Evolutionary conservation across 2,329 filamentous ascomycete genomes (phyloP).

Genomic region (Ceratocystiopsis sp.): DNA sequence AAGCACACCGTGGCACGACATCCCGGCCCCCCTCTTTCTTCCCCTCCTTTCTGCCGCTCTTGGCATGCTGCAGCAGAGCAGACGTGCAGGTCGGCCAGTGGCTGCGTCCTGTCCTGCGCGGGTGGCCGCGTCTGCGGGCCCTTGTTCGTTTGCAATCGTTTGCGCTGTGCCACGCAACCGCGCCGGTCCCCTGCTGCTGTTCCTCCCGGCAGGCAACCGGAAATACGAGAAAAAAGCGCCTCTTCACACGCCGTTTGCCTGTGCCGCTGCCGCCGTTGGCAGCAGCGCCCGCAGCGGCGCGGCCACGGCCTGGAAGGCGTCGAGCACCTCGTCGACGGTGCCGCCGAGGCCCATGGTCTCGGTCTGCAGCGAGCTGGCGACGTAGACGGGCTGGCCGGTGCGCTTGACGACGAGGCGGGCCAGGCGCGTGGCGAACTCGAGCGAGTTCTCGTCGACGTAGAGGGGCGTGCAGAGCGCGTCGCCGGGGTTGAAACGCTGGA

Average conservation of each 20-base stretch:
- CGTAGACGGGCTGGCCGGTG: slow-evolving; percentile 62
- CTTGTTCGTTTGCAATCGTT: no score
- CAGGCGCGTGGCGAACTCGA: slow-evolving; percentile 76
- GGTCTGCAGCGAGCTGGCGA: slow-evolving; percentile 75
- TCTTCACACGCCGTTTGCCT: neutral
- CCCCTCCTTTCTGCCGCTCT: no score
- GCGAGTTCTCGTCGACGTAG: slow-evolving; percentile 54
- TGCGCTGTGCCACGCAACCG: no score
- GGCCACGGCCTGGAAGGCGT: slow-evolving; percentile 60
- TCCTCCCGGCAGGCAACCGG: no score
- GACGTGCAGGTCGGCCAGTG: no score
- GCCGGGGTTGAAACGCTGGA: slow-evolving; percentile 31
- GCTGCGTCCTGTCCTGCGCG: no score
- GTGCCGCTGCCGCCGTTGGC: slow-evolving; percentile 14
- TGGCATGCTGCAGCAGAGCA: no score
- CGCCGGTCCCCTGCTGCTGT: no score
- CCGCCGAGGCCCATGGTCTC: slow-evolving; percentile 57
- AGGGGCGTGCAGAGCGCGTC: slow-evolving; percentile 64
- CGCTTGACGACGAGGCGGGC: slow-evolving; percentile 69
- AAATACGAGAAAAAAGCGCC: neutral
- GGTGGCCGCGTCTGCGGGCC: no score
- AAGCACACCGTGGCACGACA: no score
- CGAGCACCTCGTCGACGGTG: slow-evolving; percentile 85
- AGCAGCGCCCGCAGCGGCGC: slow-evolving; percentile 47
- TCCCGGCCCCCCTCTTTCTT: no score